These are phyloP conservation scores for Ploettnerulaceae sp. DNA, from an alignment of 2,329 filamentous ascomycete species.

Conservation along the genomic window DNA sequence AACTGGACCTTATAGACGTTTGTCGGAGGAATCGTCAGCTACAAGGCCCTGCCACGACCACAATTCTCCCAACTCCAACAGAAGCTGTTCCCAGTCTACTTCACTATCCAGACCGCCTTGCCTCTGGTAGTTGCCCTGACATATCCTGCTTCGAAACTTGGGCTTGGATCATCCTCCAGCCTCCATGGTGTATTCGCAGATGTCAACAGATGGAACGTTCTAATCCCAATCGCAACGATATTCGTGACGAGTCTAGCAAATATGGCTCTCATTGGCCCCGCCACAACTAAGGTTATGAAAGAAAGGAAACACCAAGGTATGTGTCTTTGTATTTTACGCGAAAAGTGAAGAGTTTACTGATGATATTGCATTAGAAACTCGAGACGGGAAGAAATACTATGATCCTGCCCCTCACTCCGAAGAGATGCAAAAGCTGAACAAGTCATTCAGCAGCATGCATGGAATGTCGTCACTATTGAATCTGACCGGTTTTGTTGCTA, in stretches of 20 bases:
- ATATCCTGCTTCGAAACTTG: conserved; percentile 55
- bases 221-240: conserved; percentile 65
- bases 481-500: conserved; percentile 62
- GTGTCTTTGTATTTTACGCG: too few relatives aligned
- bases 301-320: conserved; percentile 74
- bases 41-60: conserved; percentile 68
- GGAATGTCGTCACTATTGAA: conserved; percentile 78
- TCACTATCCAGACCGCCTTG: conserved; percentile 72
- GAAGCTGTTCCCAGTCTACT: conserved; percentile 83
- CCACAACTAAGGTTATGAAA: conserved; percentile 69
- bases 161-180: conserved; percentile 38
- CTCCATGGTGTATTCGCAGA: conserved; percentile 53
- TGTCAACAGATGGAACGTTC: conserved; percentile 57
- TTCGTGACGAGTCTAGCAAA: conserved; percentile 70
- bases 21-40: conserved; percentile 67
- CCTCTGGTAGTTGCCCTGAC: conserved; percentile 73
- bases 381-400: conserved; percentile 83
- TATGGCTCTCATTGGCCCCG: conserved; percentile 64
- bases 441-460: conserved; percentile 73
- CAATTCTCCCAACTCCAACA: conserved; percentile 79
- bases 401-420: conserved; percentile 74
- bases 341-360: background rate
- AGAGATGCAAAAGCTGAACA: conserved; percentile 79
- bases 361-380: conserved; percentile 53
- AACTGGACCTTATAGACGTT: conserved; percentile 58